A percentile compares a stretch with the other conserved stretches of the same genome.
phyloP scores from a whole-genome alignment of 768 basidiomycete species.

The Lactifluus subvellereus region DNA sequence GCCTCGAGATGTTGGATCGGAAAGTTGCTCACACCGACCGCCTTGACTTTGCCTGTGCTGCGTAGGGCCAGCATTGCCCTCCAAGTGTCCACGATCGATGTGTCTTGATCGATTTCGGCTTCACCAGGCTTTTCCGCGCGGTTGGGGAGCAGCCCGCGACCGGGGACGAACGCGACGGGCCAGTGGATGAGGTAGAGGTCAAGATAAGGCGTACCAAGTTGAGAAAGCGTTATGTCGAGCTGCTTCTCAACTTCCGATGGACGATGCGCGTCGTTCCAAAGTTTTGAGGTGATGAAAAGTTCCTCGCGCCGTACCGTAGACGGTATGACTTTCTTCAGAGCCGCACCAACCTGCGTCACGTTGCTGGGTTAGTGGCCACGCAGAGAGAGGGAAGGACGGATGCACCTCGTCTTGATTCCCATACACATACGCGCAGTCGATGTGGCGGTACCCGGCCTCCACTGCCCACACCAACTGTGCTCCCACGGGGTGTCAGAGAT shows the following conservation, averaged over 20 bases:
- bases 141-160: constrained; percentile 46
- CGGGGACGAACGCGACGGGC: constrained; percentile 65
- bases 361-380: background rate
- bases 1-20: constrained; percentile 57
- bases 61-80: constrained; percentile 68
- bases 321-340: constrained; percentile 71
- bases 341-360: constrained; percentile 46
- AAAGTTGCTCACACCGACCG: constrained; percentile 83
- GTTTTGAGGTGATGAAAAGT: constrained; percentile 75
- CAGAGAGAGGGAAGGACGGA: background rate
- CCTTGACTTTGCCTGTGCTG: constrained; percentile 62
- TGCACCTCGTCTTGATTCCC: constrained; percentile 63
- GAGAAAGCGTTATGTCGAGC: constrained; percentile 67
- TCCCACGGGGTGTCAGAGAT: constrained; percentile 2
- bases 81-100: constrained; percentile 75
- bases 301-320: constrained; percentile 75
- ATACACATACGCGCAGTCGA: constrained; percentile 80
- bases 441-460: constrained; percentile 71
- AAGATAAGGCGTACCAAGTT: constrained; percentile 70
- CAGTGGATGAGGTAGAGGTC: constrained; percentile 83
- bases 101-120: constrained; percentile 49
- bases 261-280: constrained; percentile 74
- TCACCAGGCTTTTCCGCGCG: constrained; percentile 42
- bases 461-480: constrained; percentile 69
- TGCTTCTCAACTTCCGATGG: constrained; percentile 64